A percentile compares a stretch with the other conserved stretches of the same genome.
Conservation (phyloP, 441 rosid species). For the Pelargonium australe region DNA sequence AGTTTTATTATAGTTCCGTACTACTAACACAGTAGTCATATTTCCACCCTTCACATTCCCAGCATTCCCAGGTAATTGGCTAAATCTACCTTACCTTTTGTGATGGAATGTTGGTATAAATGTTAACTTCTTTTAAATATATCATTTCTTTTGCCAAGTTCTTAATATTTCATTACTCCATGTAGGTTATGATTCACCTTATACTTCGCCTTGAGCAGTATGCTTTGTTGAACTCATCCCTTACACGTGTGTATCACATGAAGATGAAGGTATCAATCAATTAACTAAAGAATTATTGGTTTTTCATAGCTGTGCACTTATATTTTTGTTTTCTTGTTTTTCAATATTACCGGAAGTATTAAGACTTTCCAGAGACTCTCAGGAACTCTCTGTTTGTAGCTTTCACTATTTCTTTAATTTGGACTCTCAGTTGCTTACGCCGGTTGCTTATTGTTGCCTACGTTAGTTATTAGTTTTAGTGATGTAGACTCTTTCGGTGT, state of each 20-base stretch:
- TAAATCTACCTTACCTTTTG: conserved; percentile 24
- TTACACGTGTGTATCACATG: conserved; percentile 40
- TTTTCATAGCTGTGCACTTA: conserved; percentile 18
- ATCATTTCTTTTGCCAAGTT: not conserved
- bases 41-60: no score
- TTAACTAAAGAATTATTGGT: not conserved
- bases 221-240: conserved; percentile 34
- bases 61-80: conserved; percentile 47
- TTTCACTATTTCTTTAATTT: conserved; percentile 62
- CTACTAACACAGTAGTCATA: no score
- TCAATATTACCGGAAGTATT: conserved; percentile 40
- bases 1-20: no score
- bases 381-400: conserved; percentile 61
- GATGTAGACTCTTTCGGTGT: not conserved
- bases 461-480: conserved; percentile 18
- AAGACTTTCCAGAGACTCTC: conserved; percentile 55
- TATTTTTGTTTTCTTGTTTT: conserved; percentile 15
- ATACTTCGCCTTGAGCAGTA: conserved; percentile 59
- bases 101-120: not conserved
- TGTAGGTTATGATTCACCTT: conserved; percentile 63
- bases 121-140: not conserved
- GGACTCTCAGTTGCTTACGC: conserved; percentile 42
- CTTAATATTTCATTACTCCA: conserved; percentile 16
- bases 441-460: conserved; percentile 61
- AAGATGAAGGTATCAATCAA: conserved; percentile 42